A percentile compares a stretch with the other conserved stretches of the same genome.
Conservation (phyloP, 1,139 yeast species). For the Geotrichum bryndzae region DNA sequence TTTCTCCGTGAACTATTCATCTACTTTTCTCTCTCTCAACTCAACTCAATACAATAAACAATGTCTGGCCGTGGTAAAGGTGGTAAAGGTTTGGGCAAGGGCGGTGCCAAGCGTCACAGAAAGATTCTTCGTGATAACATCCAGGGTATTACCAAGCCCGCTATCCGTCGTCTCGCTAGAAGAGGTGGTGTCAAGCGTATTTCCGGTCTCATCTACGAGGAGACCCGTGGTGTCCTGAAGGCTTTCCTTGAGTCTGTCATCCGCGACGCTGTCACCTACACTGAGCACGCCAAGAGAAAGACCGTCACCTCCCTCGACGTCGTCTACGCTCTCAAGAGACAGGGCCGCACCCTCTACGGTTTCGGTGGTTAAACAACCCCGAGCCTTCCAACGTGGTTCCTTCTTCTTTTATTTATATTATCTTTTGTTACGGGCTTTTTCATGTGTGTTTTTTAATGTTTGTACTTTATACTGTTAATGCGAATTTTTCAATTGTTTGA, state of each 20-base stretch:
- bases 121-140: conserved; percentile 98
- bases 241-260: conserved; percentile 94
- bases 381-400: not conserved
- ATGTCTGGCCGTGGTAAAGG: conserved; percentile 99
- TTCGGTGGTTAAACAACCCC: conserved; percentile 79
- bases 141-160: conserved; percentile 99
- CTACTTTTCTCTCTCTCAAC: not conserved
- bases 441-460: not conserved
- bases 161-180: conserved; percentile 99
- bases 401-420: not conserved
- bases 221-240: conserved; percentile 95
- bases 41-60: conserved; percentile 29
- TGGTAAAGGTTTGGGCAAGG: conserved; percentile 98
- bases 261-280: conserved; percentile 98
- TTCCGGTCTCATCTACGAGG: conserved; percentile 97
- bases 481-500: not conserved
- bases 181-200: conserved; percentile 99
- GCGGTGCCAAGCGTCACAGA: conserved; percentile 99
- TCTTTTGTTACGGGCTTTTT: not conserved
- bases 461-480: not conserved
- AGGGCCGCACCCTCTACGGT: conserved; percentile 99
- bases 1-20: not conserved
- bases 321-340: conserved; percentile 99
- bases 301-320: conserved; percentile 98
- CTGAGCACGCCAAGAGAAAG: conserved; percentile 99